Evolutionary conservation across 2,329 filamentous ascomycete genomes (phyloP), one percentile per base, ranked within the genome.

Genomic region (Bertia moriformis): DNA sequence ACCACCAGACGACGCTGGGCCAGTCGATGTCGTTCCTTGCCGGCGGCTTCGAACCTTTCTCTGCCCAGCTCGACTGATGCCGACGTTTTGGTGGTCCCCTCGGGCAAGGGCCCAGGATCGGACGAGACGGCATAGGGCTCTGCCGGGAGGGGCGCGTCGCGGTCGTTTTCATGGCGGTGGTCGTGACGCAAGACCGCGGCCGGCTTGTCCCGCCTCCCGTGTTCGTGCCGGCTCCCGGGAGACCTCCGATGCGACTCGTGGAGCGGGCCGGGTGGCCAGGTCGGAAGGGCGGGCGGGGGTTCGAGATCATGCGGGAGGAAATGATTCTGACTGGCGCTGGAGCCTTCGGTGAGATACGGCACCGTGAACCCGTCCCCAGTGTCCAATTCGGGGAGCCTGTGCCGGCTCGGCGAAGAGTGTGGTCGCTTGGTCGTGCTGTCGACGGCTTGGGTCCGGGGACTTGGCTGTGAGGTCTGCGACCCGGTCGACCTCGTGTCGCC

Each of bases 1-100:
- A 82, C 68, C 37, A 78, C 63, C 46, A 78, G 62, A 36, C 68
- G 64, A 19, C 77, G 69, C 53, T 74, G 69, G 42, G 61, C 69
- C 18, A 81, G 54, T n/a, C n/a, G n/a, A 27, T 27, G 22, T n/a
- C 22, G 22, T n/a, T 27, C 22, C 22, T 27, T 27, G 22, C 7
- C n/a, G 7, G 22, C 22, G 7, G 22, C 22, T n/a, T 27, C 22
- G 7, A n/a, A 27, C 22, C n/a, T 27, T 27, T 27, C 22, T n/a
- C n/a, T 27, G 2, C n/a, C 20, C 3, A 30, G 18, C 19, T 42
- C 42, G 12, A 41, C 42, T n/a, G 22, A 27, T n/a, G 22, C 22
- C 22, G 22, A 10, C 7, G 22, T 27, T n/a, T n/a, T 27, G 7
- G 22, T n/a, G n/a, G n/a, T n/a, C n/a, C n/a, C n/a, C n/a, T n/a